Evolutionary conservation across 2,329 filamentous ascomycete species (phyloP), one percentile per base, ranked within the genome.

Genomic region (Cercospora sp.): DNA sequence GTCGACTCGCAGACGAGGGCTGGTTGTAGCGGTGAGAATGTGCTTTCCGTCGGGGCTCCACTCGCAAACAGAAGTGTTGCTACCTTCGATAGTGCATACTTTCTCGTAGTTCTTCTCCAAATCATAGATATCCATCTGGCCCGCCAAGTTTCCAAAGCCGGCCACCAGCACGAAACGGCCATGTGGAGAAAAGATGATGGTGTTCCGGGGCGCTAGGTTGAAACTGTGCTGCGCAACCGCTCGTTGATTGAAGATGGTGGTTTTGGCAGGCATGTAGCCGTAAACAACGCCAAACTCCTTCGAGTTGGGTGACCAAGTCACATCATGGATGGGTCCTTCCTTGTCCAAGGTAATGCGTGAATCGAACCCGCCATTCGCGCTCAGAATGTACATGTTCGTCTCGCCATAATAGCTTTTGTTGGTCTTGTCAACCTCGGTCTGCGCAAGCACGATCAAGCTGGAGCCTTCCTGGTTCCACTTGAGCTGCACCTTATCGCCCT

Each of bases 401-500:
- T 99, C 95, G 78, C 95, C 95, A 75, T 99, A 99, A 84, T 99
- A 99, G 82, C 93, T 97, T 88, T 98, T 98, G 81, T 96, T 96
- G 67, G 93, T 93, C 83, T 95, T 96, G 82, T 99, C 95, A 64
- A 98, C 95, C 71, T 99, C 95, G 33, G 95, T 99, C 84, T 98
- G 94, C 65, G 95, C 94, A 76, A 99, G 87, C 73, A 98, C 94
- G 77, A 99, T 91, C 78, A 98, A 82, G 79, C 90, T 94, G 42
- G 94, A 97, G 63, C 95, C 95, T 70, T 93, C 85, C 73, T 90
- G 88, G 82, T 99, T 99, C 95, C 95, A 99, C 84, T 97, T 97
- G 78, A 99, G 84, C 81, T 97, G 93, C 59, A 99, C 94, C 84
- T 98, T 98, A 85, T 99, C 95, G 71, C 94, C 94, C 84, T 99